A percentile compares a stretch with the other conserved stretches of the same genome.
phyloP scores from a whole-genome alignment of 164 flowering plant species.

The Pachysandra terminalis region DNA sequence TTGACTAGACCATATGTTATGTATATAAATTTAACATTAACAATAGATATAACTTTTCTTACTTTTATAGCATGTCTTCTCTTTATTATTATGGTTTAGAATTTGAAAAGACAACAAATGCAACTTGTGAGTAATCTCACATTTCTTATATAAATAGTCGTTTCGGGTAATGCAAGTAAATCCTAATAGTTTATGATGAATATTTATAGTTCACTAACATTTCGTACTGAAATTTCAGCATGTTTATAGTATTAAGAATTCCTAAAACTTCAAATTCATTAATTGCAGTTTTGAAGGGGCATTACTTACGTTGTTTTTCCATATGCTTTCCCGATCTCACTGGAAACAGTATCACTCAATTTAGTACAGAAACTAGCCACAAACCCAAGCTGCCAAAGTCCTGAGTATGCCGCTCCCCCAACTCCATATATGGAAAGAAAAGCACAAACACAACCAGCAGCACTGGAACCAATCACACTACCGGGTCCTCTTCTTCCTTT shows the following conservation, averaged over 20 bases:
- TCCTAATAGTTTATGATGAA: too few relatives aligned
- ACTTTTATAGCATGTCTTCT: not conserved
- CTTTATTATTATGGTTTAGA: too few relatives aligned
- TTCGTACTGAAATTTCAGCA: too few relatives aligned
- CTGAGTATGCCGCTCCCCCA: conserved; percentile 54
- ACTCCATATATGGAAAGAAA: conserved; percentile 66
- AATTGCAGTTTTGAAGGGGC: not conserved
- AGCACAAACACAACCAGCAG: conserved; percentile 98
- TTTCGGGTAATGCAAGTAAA: too few relatives aligned
- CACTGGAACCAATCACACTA: conserved; percentile 97
- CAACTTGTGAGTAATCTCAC: too few relatives aligned
- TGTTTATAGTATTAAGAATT: not conserved
- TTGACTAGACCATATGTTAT: too few relatives aligned
- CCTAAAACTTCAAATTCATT: too few relatives aligned
- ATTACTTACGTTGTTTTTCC: conserved; percentile 79
- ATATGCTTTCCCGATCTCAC: conserved; percentile 97
- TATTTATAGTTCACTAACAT: too few relatives aligned
- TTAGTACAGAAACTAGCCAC: conserved; percentile 97
- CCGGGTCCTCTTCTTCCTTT: conserved; percentile 96
- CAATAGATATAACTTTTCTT: too few relatives aligned
- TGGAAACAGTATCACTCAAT: conserved; percentile 92
- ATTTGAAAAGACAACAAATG: not conserved
- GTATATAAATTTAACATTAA: too few relatives aligned
- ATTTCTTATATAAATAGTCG: too few relatives aligned
- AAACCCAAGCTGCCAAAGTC: conserved; percentile 80